phyloP scores from a whole-genome alignment of 257 asterid genomes.

The Fraxinus americana region DNA sequence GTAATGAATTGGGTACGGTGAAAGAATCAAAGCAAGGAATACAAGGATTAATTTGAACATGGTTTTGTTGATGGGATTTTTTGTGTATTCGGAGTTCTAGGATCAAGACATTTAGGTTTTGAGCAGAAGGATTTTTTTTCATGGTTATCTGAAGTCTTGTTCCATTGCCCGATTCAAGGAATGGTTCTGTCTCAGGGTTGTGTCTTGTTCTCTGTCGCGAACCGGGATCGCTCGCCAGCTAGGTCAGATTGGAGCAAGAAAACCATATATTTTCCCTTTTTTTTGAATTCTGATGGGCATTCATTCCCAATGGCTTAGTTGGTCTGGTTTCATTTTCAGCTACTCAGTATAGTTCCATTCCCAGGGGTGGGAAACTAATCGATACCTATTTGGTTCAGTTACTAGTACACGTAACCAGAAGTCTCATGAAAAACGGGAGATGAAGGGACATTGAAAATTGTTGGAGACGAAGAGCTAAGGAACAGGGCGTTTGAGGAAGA shows the following conservation, averaged over 20 bases:
- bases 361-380: not conserved
- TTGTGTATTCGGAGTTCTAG: too few relatives aligned
- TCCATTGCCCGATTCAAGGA: not conserved
- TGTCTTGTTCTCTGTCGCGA: too few relatives aligned
- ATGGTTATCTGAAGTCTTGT: not conserved
- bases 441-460: too few relatives aligned
- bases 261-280: not conserved
- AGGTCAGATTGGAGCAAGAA: too few relatives aligned
- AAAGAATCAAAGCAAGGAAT: conserved; percentile 4
- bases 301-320: not conserved
- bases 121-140: too few relatives aligned
- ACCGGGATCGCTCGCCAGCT: too few relatives aligned
- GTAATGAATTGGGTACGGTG: conserved; percentile 24
- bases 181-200: too few relatives aligned
- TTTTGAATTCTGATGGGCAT: not conserved
- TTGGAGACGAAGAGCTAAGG: too few relatives aligned
- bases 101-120: too few relatives aligned
- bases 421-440: not conserved
- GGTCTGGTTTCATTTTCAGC: not conserved
- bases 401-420: not conserved
- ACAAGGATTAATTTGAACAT: too few relatives aligned
- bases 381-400: not conserved
- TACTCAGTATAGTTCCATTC: not conserved
- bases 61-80: too few relatives aligned
- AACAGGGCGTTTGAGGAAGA: too few relatives aligned